Conservation (phyloP, 1,139 yeast genomes). For the Nadsonia commutata region DNA sequence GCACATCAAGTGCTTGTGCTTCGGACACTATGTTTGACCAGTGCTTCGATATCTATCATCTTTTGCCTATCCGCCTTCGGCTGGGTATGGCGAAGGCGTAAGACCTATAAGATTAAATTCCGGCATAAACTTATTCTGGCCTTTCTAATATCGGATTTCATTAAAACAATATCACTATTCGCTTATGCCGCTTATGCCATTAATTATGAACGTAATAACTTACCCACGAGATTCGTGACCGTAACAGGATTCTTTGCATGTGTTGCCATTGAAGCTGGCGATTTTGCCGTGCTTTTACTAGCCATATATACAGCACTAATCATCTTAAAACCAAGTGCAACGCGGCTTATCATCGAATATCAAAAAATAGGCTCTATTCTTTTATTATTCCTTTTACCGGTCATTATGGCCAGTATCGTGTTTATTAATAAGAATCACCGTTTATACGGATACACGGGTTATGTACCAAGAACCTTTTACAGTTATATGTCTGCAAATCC, state of each 20-base stretch:
- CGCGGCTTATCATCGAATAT: too few relatives aligned
- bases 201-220: not conserved
- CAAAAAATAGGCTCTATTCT: too few relatives aligned
- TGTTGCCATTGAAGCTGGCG: slow-evolving; percentile 4
- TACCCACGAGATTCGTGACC: slow-evolving; percentile 2
- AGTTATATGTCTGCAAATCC: slow-evolving; percentile 59
- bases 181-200: not conserved
- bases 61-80: too few relatives aligned
- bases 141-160: slow-evolving; percentile 3
- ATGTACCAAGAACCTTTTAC: slow-evolving; percentile 3
- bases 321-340: slow-evolving; percentile 1
- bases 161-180: slow-evolving; percentile 1
- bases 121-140: slow-evolving; percentile 3
- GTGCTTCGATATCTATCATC: too few relatives aligned
- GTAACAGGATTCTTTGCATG: slow-evolving; percentile 4
- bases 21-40: too few relatives aligned
- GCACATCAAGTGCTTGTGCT: not conserved
- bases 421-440: slow-evolving; percentile 1
- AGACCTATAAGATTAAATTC: slow-evolving; percentile 3
- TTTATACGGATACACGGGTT: slow-evolving; percentile 4
- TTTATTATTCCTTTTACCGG: slow-evolving; percentile 2
- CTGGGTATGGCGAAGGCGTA: not conserved
- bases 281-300: slow-evolving; percentile 2
- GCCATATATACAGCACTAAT: slow-evolving; percentile 4
- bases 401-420: slow-evolving; percentile 3